Evolutionary conservation across 1,139 yeast genomes (phyloP), one percentile per base, ranked within the genome.

Genomic region (Wickerhamomyces sp.): DNA sequence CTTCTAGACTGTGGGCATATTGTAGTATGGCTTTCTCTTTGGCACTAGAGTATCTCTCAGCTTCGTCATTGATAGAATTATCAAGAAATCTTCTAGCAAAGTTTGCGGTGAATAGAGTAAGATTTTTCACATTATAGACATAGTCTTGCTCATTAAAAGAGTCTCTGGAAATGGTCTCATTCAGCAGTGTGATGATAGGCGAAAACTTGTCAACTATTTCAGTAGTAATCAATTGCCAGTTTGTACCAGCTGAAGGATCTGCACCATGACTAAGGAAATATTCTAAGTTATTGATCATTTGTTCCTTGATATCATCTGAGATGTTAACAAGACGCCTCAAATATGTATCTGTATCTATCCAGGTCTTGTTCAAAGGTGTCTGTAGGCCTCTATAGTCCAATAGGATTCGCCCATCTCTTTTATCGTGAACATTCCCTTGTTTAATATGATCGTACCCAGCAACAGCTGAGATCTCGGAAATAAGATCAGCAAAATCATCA

Each of bases 141-240:
- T 42, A 28, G 18, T 40, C 35, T 38, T 52, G 30, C 38, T 43
- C 39, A 1, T 35, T 18, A 2, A 36, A 41, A n/a, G 40, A 43
- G 12, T 31, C 42, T 17, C 41, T 35, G 12, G 41, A 38, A 39
- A 56, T 52, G 1, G 70, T 60, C 7, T 57, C 48, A 36, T 75
- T 71, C 40, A 77, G 43, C 7, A 57, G 48, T 30, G 60, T 47
- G 27, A 77, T 48, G 21, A 68, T 53, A 10, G 81, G 80, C 1
- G 74, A 63, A 52, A 76, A 77, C 49, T 76, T 76, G 26, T 58
- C 58, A 5, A 65, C 67, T n/a, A 77, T 67, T 26, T 58, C 64
- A 32, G 64, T 66, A 0, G 78, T 68, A 7, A 69, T 59, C 12
- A 55, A 43, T 48, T 71, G 78, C 83, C 83, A 78, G 49, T 77